A percentile compares a stretch with the other conserved stretches of the same genome.
These are phyloP conservation scores for Kodamaea neixiangensis DNA, from an alignment of 805 yeast species.

Conservation along the genomic window DNA sequence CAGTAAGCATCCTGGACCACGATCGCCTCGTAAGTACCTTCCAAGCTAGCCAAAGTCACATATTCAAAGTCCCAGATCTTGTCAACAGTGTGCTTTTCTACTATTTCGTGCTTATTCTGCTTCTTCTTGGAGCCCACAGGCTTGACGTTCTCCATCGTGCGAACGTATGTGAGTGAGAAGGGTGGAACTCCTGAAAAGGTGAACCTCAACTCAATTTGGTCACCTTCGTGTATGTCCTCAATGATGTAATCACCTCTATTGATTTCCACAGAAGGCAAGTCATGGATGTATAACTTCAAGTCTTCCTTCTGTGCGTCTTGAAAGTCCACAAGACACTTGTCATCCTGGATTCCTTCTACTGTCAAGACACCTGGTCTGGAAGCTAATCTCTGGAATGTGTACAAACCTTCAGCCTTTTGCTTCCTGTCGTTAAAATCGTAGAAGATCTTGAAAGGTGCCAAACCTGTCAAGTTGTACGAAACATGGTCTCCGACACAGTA, in stretches of 20 bases:
- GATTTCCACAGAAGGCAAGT: slow-evolving; percentile 75
- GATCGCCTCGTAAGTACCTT: slow-evolving; percentile 93
- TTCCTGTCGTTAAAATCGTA: slow-evolving; percentile 69
- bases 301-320: slow-evolving; percentile 36
- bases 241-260: slow-evolving; percentile 73
- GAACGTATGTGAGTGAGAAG: slow-evolving; percentile 78
- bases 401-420: slow-evolving; percentile 56
- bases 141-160: slow-evolving; percentile 52
- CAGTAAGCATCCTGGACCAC: slow-evolving; percentile 88
- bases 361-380: slow-evolving; percentile 77
- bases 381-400: slow-evolving; percentile 64
- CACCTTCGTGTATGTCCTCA: slow-evolving; percentile 92
- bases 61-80: slow-evolving; percentile 71
- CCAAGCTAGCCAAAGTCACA: slow-evolving; percentile 73
- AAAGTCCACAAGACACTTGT: slow-evolving; percentile 69
- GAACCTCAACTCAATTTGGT: slow-evolving; percentile 84
- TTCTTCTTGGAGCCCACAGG: slow-evolving; percentile 24
- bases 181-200: slow-evolving; percentile 89
- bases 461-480: slow-evolving; percentile 71
- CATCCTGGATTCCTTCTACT: slow-evolving; percentile 70
- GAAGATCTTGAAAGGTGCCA: slow-evolving; percentile 73
- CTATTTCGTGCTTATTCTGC: slow-evolving; percentile 26
- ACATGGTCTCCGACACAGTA: slow-evolving; percentile 94
- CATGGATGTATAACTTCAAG: slow-evolving; percentile 40
- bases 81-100: slow-evolving; percentile 61